A percentile compares a stretch with the other conserved stretches of the same genome.
Evolutionary conservation across 2,329 filamentous ascomycete genomes (phyloP).

Genomic region (Aspergillus brunneoviolaceus): DNA sequence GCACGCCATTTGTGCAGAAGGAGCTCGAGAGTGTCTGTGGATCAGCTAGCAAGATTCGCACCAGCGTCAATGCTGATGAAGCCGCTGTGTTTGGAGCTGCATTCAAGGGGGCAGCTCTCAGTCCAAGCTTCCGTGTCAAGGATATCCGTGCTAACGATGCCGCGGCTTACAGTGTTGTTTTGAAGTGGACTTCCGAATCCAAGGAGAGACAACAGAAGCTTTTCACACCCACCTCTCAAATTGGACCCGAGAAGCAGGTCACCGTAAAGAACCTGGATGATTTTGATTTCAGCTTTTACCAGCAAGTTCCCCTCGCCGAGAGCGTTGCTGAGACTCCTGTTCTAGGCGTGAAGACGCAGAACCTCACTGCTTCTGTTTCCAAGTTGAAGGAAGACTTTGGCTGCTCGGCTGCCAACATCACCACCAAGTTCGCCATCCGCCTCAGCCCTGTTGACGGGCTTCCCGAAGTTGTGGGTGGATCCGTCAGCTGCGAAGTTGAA

Average conservation of each 20-base stretch:
- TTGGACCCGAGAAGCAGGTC: slow-evolving; percentile 79
- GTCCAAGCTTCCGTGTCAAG: slow-evolving; percentile 95
- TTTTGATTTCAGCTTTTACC: slow-evolving; percentile 76
- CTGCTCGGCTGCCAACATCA: slow-evolving; percentile 73
- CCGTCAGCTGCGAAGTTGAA: slow-evolving; percentile 82
- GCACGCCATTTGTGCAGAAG: slow-evolving; percentile 93
- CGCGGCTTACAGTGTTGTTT: slow-evolving; percentile 68
- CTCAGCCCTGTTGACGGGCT: slow-evolving; percentile 73
- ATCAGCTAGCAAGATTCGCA: slow-evolving; percentile 74
- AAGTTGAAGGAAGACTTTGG: slow-evolving; percentile 75
- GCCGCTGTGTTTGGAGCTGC: slow-evolving; percentile 93
- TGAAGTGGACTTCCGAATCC: slow-evolving; percentile 72
- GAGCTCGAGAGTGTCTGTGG: slow-evolving; percentile 75
- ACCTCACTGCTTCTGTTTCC: slow-evolving; percentile 79
- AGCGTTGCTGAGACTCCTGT: slow-evolving; percentile 58
- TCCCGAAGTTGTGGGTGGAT: slow-evolving; percentile 73
- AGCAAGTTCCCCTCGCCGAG: slow-evolving; percentile 58
- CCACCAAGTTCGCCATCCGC: slow-evolving; percentile 74
- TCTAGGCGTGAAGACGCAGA: slow-evolving; percentile 70
- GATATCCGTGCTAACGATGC: slow-evolving; percentile 85
- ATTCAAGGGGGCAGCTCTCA: slow-evolving; percentile 89
- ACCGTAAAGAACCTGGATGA: slow-evolving; percentile 80
- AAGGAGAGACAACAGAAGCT: slow-evolving; percentile 77
- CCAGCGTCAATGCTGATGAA: slow-evolving; percentile 96
- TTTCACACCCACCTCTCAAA: slow-evolving; percentile 73